phyloP scores from a whole-genome alignment of 768 basidiomycete species.

The Calocera cornea region DNA sequence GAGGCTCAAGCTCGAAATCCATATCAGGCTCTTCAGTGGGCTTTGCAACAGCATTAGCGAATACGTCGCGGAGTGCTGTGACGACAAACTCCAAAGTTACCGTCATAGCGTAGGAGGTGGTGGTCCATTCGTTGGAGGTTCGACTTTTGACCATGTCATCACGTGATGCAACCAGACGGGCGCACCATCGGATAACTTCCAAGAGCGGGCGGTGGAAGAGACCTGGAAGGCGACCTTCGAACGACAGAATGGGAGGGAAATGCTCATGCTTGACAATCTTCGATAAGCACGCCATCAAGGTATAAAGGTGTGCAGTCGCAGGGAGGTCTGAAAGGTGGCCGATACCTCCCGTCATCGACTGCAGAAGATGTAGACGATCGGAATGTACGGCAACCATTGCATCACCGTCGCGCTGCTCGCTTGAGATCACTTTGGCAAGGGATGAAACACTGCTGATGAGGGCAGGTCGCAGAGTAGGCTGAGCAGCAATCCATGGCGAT shows the following conservation, averaged over 20 bases:
- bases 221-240: conserved; percentile 47
- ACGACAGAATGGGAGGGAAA: conserved; percentile 58
- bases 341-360: conserved; percentile 63
- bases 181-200: conserved; percentile 66
- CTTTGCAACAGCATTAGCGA: conserved; percentile 46
- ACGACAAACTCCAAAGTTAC: conserved; percentile 50
- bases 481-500: conserved; percentile 49
- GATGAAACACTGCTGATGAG: conserved; percentile 46
- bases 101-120: conserved; percentile 47
- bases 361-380: conserved; percentile 55
- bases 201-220: conserved; percentile 72
- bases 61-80: conserved; percentile 49
- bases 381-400: conserved; percentile 76
- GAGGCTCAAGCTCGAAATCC: conserved; percentile 70
- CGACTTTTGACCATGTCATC: conserved; percentile 36
- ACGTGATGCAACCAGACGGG: conserved; percentile 40
- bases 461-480: conserved; percentile 40
- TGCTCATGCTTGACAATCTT: conserved; percentile 56
- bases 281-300: conserved; percentile 46
- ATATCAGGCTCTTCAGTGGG: conserved; percentile 42
- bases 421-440: conserved; percentile 51
- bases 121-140: conserved; percentile 48
- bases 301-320: conserved; percentile 45
- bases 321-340: conserved; percentile 42
- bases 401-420: conserved; percentile 60